A percentile compares a stretch with the other conserved stretches of the same genome.
Evolutionary conservation across 2,329 filamentous ascomycete species (phyloP).

Genomic region (Sporothrix protearum): DNA sequence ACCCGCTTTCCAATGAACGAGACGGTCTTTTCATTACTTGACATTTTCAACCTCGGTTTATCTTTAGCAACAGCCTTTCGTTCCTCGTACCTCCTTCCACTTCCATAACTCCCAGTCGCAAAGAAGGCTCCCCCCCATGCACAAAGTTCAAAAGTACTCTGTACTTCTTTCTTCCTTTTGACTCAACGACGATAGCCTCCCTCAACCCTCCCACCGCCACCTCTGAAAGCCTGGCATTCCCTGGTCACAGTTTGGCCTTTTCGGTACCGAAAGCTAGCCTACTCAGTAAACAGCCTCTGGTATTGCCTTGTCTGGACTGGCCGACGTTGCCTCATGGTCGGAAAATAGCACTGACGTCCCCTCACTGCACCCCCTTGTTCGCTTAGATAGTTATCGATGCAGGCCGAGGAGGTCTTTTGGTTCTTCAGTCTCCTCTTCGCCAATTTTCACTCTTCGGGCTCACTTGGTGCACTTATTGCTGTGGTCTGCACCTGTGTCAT

Average conservation of each 20-base stretch:
- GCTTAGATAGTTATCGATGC: constrained; percentile 10
- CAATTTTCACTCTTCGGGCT: background rate
- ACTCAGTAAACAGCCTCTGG: background rate
- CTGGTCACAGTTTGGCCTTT: constrained; percentile 11
- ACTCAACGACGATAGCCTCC: background rate
- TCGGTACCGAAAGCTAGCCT: constrained; percentile 15
- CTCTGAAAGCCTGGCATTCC: background rate
- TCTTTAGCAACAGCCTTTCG: background rate
- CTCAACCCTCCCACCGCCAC: background rate
- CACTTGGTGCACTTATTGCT: background rate
- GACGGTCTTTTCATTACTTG: background rate
- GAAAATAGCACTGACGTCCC: constrained; percentile 2
- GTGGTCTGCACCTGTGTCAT: background rate
- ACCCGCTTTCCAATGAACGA: no score
- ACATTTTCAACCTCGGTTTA: background rate
- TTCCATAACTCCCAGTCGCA: background rate
- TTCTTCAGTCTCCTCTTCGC: background rate
- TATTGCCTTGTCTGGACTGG: constrained; percentile 9
- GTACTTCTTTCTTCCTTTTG: background rate
- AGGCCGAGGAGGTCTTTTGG: background rate
- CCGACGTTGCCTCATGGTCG: background rate
- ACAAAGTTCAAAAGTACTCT: background rate
- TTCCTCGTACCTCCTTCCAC: background rate
- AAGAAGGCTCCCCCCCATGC: background rate
- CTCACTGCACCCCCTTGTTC: background rate